Evolutionary conservation across 805 yeast genomes (phyloP).

Genomic region (Brettanomyces naardenensis): DNA sequence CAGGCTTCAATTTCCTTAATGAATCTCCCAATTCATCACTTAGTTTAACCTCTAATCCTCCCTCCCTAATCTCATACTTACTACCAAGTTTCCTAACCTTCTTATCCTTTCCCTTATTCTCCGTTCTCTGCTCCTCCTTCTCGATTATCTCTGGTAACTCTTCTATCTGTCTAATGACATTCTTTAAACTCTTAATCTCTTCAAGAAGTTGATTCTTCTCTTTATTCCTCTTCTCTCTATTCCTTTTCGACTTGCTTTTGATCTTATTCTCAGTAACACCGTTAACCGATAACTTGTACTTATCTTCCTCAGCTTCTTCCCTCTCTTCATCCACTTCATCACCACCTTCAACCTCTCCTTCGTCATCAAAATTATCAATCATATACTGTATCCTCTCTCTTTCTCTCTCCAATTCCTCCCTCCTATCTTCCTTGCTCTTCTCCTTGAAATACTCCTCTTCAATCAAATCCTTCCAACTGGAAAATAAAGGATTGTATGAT

Average conservation of each 20-base stretch:
- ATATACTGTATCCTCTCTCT: conserved; percentile 55
- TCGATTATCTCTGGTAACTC: conserved; percentile 38
- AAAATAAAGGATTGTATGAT: conserved; percentile 85
- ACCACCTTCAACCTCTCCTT: conserved; percentile 40
- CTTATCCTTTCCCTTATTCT: conserved; percentile 17
- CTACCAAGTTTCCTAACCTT: conserved; percentile 32
- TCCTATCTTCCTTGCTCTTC: conserved; percentile 56
- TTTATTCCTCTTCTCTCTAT: conserved; percentile 55
- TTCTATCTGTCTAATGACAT: conserved; percentile 51
- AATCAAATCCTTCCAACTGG: conserved; percentile 72
- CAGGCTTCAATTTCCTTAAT: conserved; percentile 77
- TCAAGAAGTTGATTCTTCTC: conserved; percentile 48
- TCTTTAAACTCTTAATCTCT: conserved; percentile 49
- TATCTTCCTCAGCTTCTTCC: conserved; percentile 30
- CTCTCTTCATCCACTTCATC: conserved; percentile 31
- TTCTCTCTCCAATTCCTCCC: conserved; percentile 54
- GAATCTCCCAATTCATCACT: conserved; percentile 85
- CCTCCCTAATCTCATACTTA: conserved; percentile 34
- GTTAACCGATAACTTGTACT: conserved; percentile 55
- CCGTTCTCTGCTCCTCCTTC: conserved; percentile 4
- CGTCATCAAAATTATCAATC: conserved; percentile 54
- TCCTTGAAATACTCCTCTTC: conserved; percentile 59
- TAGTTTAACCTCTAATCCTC: conserved; percentile 66
- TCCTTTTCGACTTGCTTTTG: conserved; percentile 74
- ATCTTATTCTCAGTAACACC: conserved; percentile 59